A percentile compares a stretch with the other conserved stretches of the same genome.
These are phyloP conservation scores for Spathaspora girioi DNA, from an alignment of 805 yeast species.

Conservation along the genomic window DNA sequence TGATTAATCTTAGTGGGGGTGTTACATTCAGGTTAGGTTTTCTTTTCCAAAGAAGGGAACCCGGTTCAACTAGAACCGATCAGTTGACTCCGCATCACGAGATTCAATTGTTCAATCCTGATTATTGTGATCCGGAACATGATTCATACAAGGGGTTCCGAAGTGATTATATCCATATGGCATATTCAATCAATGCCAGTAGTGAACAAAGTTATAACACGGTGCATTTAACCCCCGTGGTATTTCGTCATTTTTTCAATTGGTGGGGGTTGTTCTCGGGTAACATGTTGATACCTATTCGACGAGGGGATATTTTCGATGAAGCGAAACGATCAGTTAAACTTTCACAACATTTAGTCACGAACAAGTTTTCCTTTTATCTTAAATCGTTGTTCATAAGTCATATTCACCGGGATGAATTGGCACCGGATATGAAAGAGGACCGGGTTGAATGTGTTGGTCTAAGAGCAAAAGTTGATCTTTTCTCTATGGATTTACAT, in stretches of 20 bases:
- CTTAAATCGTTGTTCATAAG: constrained; percentile 71
- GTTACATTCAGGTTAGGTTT: constrained; percentile 57
- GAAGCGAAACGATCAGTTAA: constrained; percentile 53
- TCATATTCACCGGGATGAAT: constrained; percentile 56
- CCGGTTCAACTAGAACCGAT: constrained; percentile 28
- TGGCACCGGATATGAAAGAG: constrained; percentile 28
- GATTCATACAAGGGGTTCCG: constrained; percentile 42
- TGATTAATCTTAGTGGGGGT: constrained; percentile 58
- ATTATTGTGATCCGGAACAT: constrained; percentile 34
- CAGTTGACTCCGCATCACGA: constrained; percentile 59
- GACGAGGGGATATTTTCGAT: constrained; percentile 70
- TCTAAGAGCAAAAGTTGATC: constrained; percentile 44
- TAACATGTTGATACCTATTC: constrained; percentile 71
- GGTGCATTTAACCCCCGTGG: constrained; percentile 70
- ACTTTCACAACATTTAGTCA: constrained; percentile 68
- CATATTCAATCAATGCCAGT: constrained; percentile 35
- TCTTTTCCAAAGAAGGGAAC: constrained; percentile 44
- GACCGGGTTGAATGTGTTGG: constrained; percentile 62
- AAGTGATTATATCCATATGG: constrained; percentile 38
- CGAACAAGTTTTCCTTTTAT: constrained; percentile 76
- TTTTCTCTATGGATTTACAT: constrained; percentile 37
- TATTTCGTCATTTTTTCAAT: constrained; percentile 60
- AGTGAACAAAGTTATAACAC: constrained; percentile 53
- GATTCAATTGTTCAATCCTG: constrained; percentile 54
- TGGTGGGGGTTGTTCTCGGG: constrained; percentile 93